These are phyloP conservation scores for Rubia yunnanensis DNA, from an alignment of 257 asterid species.

Conservation along the genomic window DNA sequence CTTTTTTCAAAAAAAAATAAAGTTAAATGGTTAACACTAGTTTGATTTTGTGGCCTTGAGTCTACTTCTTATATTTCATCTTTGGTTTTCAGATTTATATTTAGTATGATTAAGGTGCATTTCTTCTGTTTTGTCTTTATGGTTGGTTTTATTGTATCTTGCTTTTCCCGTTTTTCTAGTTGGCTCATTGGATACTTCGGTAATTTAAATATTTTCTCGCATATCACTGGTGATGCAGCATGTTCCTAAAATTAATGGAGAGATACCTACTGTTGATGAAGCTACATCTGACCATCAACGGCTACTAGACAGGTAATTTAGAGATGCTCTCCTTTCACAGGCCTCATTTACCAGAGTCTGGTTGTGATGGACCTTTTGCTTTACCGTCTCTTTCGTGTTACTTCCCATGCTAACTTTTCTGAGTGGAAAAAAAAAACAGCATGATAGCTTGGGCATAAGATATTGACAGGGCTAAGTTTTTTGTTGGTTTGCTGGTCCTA, in stretches of 20 bases:
- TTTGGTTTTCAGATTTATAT: background rate
- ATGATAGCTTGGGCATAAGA: background rate
- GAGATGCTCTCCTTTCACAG: slow-evolving; percentile 1
- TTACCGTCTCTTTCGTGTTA: too few species aligned
- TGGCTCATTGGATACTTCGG: background rate
- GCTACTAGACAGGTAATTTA: slow-evolving; percentile 58
- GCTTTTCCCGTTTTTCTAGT: background rate
- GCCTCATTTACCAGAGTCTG: background rate
- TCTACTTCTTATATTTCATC: background rate
- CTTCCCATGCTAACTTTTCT: background rate
- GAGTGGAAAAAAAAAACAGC: background rate
- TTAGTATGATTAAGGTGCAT: background rate
- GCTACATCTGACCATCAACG: slow-evolving; percentile 78
- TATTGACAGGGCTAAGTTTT: background rate
- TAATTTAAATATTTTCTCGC: slow-evolving; percentile 5
- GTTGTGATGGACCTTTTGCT: background rate
- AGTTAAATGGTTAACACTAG: background rate
- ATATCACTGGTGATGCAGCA: slow-evolving; percentile 42
- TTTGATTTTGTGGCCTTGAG: background rate
- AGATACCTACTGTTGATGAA: slow-evolving; percentile 77
- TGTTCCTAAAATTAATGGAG: slow-evolving; percentile 80
- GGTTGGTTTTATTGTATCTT: background rate
- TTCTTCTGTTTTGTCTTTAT: background rate
- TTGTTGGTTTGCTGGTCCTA: background rate
- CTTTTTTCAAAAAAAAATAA: too few species aligned